Evolutionary conservation across 169 alveolate species (phyloP).

Genomic region (Cyclospora cayetanensis): DNA sequence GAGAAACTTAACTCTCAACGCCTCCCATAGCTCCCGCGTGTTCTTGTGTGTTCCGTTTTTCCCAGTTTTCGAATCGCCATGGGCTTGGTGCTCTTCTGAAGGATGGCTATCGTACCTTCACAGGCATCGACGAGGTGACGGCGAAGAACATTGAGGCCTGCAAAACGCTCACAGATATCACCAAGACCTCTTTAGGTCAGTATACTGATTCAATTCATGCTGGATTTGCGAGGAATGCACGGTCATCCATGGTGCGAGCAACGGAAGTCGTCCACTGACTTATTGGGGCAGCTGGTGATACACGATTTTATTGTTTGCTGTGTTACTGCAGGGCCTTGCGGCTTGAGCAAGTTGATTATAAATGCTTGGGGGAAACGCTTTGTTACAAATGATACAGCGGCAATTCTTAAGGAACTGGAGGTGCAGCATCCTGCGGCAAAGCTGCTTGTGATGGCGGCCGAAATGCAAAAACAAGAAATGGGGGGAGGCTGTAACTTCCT

Average conservation of each 20-base stretch:
- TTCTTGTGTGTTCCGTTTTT: not conserved
- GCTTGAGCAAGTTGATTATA: conserved; percentile 95
- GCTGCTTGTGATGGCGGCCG: conserved; percentile 97
- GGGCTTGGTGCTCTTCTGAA: conserved; percentile 74
- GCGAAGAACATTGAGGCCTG: conserved; percentile 93
- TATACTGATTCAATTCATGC: no score
- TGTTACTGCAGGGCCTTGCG: conserved; percentile 44
- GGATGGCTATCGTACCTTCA: conserved; percentile 89
- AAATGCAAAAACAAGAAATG: conserved; percentile 92
- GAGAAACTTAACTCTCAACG: not conserved
- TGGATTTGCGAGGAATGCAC: no score
- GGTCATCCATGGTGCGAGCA: no score
- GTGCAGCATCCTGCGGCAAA: conserved; percentile 99
- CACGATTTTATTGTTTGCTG: not conserved
- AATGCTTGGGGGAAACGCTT: conserved; percentile 93
- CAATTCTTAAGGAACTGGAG: conserved; percentile 97
- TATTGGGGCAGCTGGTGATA: no score
- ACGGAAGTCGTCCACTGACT: no score
- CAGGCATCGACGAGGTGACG: conserved; percentile 95
- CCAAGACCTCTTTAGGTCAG: conserved; percentile 86
- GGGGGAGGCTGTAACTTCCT: conserved; percentile 99
- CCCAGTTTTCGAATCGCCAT: conserved; percentile 70
- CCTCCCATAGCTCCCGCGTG: not conserved
- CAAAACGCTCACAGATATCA: conserved; percentile 89
- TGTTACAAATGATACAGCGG: conserved; percentile 92